These are phyloP conservation scores for Saccharomyces hybrid DNA, from an alignment of 1,139 yeast species.

Conservation along the genomic window DNA sequence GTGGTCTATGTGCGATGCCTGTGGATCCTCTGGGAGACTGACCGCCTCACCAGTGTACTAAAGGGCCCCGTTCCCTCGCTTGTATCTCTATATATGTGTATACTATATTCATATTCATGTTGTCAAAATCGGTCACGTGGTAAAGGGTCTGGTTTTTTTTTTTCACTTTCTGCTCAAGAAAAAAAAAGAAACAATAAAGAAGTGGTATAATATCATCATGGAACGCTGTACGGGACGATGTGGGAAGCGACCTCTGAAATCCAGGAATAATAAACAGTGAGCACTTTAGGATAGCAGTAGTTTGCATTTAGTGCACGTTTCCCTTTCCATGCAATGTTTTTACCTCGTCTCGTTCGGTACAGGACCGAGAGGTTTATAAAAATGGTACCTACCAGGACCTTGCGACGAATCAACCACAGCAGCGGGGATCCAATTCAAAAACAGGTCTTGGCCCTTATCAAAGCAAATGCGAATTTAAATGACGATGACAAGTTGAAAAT, in stretches of 20 bases:
- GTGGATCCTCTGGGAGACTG: conserved; percentile 5
- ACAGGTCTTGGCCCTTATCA: neutral
- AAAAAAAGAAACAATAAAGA: neutral
- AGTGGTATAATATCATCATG: neutral
- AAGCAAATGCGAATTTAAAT: neutral
- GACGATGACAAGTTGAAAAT: neutral
- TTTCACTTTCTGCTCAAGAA: neutral
- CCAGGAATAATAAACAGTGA: neutral
- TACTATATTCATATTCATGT: neutral
- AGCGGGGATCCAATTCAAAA: neutral
- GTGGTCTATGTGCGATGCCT: conserved; percentile 12
- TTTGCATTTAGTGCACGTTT: neutral
- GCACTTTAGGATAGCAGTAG: neutral
- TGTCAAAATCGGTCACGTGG: neutral
- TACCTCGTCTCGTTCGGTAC: neutral
- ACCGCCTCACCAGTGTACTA: neutral
- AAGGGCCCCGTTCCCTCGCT: neutral
- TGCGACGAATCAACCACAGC: neutral
- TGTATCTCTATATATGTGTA: neutral
- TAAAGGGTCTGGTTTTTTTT: neutral
- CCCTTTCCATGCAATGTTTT: neutral
- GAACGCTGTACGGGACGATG: neutral
- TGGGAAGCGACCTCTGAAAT: neutral
- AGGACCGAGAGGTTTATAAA: neutral
- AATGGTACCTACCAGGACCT: neutral